Evolutionary conservation across 768 basidiomycete genomes (phyloP).

Genomic region (Xanthoconium purpureum): DNA sequence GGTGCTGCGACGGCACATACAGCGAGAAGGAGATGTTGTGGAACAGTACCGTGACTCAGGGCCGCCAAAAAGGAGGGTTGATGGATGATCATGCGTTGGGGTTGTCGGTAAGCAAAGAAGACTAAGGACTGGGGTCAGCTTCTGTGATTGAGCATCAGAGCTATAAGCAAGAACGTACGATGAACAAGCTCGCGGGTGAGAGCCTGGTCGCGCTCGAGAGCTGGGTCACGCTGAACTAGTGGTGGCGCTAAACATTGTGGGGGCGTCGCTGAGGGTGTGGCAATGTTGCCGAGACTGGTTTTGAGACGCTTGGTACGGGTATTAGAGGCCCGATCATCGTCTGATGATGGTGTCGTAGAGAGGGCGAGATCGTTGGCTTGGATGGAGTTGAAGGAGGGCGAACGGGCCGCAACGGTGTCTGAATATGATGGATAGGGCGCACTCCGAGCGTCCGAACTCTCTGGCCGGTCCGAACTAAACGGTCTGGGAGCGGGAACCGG

Average conservation of each 20-base stretch:
- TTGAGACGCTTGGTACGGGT: slow-evolving; percentile 53
- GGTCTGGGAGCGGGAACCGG: slow-evolving; percentile 71
- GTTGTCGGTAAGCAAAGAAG: slow-evolving; percentile 81
- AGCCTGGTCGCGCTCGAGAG: slow-evolving; percentile 52
- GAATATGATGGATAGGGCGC: slow-evolving; percentile 14
- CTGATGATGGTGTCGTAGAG: slow-evolving; percentile 24
- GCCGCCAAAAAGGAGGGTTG: slow-evolving; percentile 71
- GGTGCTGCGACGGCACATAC: slow-evolving; percentile 80
- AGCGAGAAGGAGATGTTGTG: slow-evolving; percentile 66
- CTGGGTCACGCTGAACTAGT: slow-evolving; percentile 38
- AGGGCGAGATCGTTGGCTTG: slow-evolving; percentile 12
- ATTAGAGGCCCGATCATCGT: slow-evolving; percentile 41
- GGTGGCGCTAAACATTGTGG: slow-evolving; percentile 37
- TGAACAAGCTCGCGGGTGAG: slow-evolving; percentile 74
- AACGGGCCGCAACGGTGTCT: slow-evolving; percentile 11
- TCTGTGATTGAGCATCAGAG: not conserved
- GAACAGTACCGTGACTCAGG: slow-evolving; percentile 64
- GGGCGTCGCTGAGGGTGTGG: slow-evolving; percentile 29
- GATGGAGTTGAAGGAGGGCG: slow-evolving; percentile 14
- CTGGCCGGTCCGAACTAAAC: slow-evolving; percentile 41
- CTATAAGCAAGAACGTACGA: slow-evolving; percentile 40
- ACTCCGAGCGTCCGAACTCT: slow-evolving; percentile 25
- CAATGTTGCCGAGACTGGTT: slow-evolving; percentile 37
- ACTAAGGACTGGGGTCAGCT: slow-evolving; percentile 40
- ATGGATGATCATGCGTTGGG: slow-evolving; percentile 72